Base-by-base conservation (phyloP, 2,329 filamentous ascomycete genomes). In the Aphanocladium album region DNA sequence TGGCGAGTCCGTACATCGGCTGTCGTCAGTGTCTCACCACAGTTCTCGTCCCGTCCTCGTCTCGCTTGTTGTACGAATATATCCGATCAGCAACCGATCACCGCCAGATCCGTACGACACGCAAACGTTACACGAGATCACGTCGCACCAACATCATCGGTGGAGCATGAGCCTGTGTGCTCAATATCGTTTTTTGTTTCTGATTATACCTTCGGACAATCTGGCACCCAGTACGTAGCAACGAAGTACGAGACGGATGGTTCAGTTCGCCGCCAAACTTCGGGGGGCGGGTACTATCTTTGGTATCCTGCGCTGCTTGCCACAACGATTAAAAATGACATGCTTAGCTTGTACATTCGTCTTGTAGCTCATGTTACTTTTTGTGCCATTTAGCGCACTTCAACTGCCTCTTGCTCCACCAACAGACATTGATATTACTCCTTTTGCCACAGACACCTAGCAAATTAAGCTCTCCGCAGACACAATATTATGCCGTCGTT, bases 101-200 rank as follows among this genome's bases (percentile, higher is more conserved):
- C 57, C 47, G 47, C 47, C 47, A 52, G 57, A 59, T 60, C 57
- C 37, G 47, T 60, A 47, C 49, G 19, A 60, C 45, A 47, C 17
- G 27, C 23, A 8, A 35, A 27, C 27, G 25, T 41, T 33, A 21
- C 45, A 50, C 57, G 45, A 52, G 49, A 52, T 52, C 39, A 52
- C 30, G 39, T 43, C n/a, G n/a, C 35, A 58, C 56, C 33, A 11
- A 21, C 45, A 49, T 23, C 17, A 45, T 21, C 41, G 41, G 17
- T 21, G 19, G n/a, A 19, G 6, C 8, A 23, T 35, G 27, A 12
- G 30, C 23, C 16, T 21, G 2, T 30, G 12, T 35, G 19, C 17
- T 46, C 53, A 43, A 46, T 25, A 19, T 57, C 19, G 17, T 16
- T 25, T n/a, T 30, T 33, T 27, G 45, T 16, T 7, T 35, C 19